These are phyloP conservation scores for Epichloe scottii DNA, from an alignment of 2,329 filamentous ascomycete genomes.

Conservation along the genomic window DNA sequence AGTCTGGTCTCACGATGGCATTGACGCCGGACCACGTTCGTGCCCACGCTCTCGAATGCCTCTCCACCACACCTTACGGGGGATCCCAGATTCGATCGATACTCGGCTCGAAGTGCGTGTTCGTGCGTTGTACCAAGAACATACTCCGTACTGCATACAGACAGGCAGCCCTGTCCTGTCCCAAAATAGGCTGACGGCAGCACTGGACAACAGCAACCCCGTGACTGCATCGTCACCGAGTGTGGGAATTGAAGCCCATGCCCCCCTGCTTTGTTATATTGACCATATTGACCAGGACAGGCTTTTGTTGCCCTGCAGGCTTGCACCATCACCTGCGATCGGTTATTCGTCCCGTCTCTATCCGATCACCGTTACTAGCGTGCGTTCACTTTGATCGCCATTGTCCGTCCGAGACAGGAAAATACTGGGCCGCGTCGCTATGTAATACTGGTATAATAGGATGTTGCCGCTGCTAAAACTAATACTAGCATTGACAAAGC, in stretches of 20 bases:
- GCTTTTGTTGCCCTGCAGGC: background rate
- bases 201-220: background rate
- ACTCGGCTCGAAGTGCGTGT: background rate
- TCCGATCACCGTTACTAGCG: background rate
- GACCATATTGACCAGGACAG: background rate
- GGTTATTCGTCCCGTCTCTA: background rate
- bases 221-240: conserved; percentile 2
- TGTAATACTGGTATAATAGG: too few species aligned
- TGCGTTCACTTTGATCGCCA: background rate
- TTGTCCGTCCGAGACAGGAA: background rate
- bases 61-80: background rate
- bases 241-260: background rate
- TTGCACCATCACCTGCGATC: background rate
- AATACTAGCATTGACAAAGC: too few species aligned
- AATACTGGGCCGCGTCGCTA: background rate
- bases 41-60: too few species aligned
- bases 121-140: background rate
- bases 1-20: too few species aligned
- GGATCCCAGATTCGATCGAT: background rate
- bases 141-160: background rate
- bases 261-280: background rate
- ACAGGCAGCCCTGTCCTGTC: background rate
- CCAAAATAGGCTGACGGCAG: conserved; percentile 1
- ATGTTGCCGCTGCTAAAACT: too few species aligned
- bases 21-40: conserved; percentile 2